Percentiles rank a stretch among this genome's conserved stretches.
These are phyloP conservation scores for Paspalum vaginatum DNA, from an alignment of 176 grass and related monocot species.

Conservation along the genomic window DNA sequence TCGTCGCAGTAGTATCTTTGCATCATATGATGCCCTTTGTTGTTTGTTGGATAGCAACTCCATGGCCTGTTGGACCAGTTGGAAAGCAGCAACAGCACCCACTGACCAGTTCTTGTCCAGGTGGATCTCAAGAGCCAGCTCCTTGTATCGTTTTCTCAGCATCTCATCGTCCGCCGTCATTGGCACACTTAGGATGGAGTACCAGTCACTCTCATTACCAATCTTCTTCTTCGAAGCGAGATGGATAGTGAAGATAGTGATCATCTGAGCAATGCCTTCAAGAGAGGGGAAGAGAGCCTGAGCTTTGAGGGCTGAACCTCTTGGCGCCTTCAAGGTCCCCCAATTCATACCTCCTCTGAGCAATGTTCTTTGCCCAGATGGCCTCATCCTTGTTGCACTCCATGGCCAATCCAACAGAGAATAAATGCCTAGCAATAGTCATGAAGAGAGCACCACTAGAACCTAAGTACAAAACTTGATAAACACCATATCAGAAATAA, in stretches of 20 bases:
- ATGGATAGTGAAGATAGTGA: conserved; percentile 44
- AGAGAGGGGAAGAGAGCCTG: conserved; percentile 44
- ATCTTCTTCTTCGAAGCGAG: background rate
- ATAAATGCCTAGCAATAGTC: background rate
- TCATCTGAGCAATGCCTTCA: conserved; percentile 47
- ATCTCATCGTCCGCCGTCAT: conserved; percentile 22
- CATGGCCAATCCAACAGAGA: conserved; percentile 36
- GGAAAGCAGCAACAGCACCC: no score
- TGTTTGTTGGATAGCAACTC: no score
- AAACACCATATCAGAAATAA: background rate
- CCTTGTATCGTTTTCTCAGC: conserved; percentile 18
- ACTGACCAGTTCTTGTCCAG: no score
- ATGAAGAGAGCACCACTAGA: background rate
- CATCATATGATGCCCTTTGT: no score
- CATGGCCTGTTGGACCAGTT: no score
- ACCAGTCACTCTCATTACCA: background rate
- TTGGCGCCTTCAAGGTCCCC: conserved; percentile 49
- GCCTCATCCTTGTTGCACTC: conserved; percentile 56
- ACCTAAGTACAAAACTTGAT: background rate
- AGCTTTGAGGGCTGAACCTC: conserved; percentile 49
- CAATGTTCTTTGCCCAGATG: conserved; percentile 45
- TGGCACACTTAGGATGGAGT: conserved; percentile 45
- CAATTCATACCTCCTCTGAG: conserved; percentile 40
- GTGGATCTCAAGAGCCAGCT: no score
- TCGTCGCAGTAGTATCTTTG: no score